Base-by-base conservation (phyloP, 2,329 filamentous ascomycete genomes). In the Chrysoporthe austroafricana region DNA sequence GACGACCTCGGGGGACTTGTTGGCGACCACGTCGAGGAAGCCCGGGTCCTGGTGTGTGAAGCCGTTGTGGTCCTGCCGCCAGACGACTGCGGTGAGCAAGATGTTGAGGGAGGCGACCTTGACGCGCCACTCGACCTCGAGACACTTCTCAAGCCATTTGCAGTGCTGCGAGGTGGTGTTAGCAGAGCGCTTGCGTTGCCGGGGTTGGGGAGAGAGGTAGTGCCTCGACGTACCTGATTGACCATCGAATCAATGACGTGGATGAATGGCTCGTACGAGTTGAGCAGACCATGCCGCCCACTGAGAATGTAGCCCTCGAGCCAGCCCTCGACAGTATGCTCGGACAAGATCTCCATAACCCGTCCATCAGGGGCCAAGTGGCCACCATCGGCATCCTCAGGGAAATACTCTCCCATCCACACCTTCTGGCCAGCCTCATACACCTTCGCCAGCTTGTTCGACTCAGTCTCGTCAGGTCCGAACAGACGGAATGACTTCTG, bases 201-300 rank as follows among this genome's bases (percentile, higher is more conserved):
- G 34, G 48, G n/a, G 21, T 5, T 8, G 26, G 39, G 34, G 44
- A 1, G 36, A 21, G 68, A 21, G 8, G 42, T 21, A 1, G 11
- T 5, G 4, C 26, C 9, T n/a, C 4, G 11, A 72, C 78, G 64
- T 77, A 83, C 81, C 76, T 93, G 91, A 77, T 93, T 93, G 69
- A 94, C 91, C 91, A 94, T 94, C 1, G 90, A 92, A 77, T 94
- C 91, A 73, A 94, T 93, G 73, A 94, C 88, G 75, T 94, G 91
- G 68, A 94, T 91, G 75, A 94, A 94, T 0, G 91, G 90, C 77
- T 94, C 91, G 79, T 94, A 94, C 75, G 88, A 91, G 84, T 93
- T 94, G 68, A 94, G 85, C 68, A 94, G 76, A 14, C 91, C 91
- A 71, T 94, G 91, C 5, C 91, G 86, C 39, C 91, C 91, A 65